Evolutionary conservation across 148 eudicot genomes (phyloP), one percentile per base, ranked within the genome.

Genomic region (Rhododendron griersonianum): DNA sequence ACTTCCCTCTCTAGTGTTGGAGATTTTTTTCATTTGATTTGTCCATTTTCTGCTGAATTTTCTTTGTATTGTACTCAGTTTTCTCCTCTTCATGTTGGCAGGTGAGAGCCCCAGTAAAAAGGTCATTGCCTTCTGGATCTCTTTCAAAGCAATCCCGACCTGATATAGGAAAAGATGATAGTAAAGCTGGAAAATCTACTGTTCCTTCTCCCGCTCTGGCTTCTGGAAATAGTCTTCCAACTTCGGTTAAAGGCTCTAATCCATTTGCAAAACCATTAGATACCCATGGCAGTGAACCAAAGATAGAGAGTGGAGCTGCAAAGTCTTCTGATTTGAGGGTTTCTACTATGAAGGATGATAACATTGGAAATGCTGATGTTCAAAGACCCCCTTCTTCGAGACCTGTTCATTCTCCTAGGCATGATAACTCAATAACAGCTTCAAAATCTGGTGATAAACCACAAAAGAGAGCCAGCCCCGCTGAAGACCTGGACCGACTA

Each of bases 401-500:
- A 84, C 88, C 91, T 80, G 89, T 84, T 81, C 94, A 93, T 90
- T 96, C 98, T 90, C 98, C 99, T 41, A 90, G 95, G 92, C 91
- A 91, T 82, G 98, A 96, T 77, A 89, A 85, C 83, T 80, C 84
- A 3, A 81, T 37, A 9, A 83, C 85, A 86, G 39, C 91, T 81
- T 79, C 89, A 78, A 97, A 91, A 87, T 78, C 93, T 79, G 59
- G 75, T 78, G 98, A 94, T 50, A 93, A 92, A 88, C 92, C 88
- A 81, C 95, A 90, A 78, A 98, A 97, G 90, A 92, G 99, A 90
- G 86, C 90, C 71, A 94, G 98, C 86, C 96, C 98, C 45, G 95
- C 92, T 65, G 99, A 94, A 51, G 99, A 98, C 65, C 86, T 89
- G 80, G 98, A 98, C 61, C 90, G 98, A 85, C 84, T 93, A 25